A percentile compares a stretch with the other conserved stretches of the same genome.
phyloP scores from a whole-genome alignment of 2,329 filamentous ascomycete genomes.

The Fusarium ramigenum region DNA sequence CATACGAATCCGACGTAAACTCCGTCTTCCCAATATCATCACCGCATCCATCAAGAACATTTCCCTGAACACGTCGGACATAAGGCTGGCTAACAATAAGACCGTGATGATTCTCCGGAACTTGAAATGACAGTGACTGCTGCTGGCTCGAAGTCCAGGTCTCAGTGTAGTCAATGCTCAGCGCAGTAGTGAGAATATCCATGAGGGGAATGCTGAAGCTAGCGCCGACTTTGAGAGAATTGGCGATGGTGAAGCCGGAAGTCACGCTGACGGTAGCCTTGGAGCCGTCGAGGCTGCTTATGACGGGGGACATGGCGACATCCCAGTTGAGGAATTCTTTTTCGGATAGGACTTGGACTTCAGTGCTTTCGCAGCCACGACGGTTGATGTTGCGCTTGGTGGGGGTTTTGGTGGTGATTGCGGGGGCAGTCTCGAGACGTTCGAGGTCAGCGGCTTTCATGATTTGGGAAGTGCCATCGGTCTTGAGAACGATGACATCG shows the following conservation, averaged over 20 bases:
- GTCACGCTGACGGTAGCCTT: slow-evolving; percentile 23
- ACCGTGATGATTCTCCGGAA: slow-evolving; percentile 27
- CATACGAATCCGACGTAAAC: slow-evolving; percentile 29
- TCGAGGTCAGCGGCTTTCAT: slow-evolving; percentile 36
- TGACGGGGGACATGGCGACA: slow-evolving; percentile 34
- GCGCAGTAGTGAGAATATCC: slow-evolving; percentile 4
- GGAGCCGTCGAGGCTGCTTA: slow-evolving; percentile 31
- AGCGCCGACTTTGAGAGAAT: slow-evolving; percentile 13
- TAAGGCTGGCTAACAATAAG: slow-evolving; percentile 40
- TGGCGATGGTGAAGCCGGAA: slow-evolving; percentile 23
- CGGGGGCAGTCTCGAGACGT: slow-evolving; percentile 22
- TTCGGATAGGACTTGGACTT: slow-evolving; percentile 31
- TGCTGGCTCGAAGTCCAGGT: slow-evolving; percentile 26
- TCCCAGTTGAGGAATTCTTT: slow-evolving; percentile 39
- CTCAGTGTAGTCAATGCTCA: slow-evolving; percentile 24
- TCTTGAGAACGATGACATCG: slow-evolving; percentile 33
- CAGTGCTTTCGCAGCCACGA: slow-evolving; percentile 30
- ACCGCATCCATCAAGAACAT: slow-evolving; percentile 27
- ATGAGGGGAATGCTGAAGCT: slow-evolving; percentile 2
- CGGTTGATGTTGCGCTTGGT: not conserved
- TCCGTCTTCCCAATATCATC: slow-evolving; percentile 13
- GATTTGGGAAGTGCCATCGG: slow-evolving; percentile 27
- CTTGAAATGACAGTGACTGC: slow-evolving; percentile 26
- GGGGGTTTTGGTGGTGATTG: not conserved
- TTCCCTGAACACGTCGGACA: slow-evolving; percentile 29